Conservation (phyloP, 2,329 filamentous ascomycete genomes). For the Orbilia ellipsospora region DNA sequence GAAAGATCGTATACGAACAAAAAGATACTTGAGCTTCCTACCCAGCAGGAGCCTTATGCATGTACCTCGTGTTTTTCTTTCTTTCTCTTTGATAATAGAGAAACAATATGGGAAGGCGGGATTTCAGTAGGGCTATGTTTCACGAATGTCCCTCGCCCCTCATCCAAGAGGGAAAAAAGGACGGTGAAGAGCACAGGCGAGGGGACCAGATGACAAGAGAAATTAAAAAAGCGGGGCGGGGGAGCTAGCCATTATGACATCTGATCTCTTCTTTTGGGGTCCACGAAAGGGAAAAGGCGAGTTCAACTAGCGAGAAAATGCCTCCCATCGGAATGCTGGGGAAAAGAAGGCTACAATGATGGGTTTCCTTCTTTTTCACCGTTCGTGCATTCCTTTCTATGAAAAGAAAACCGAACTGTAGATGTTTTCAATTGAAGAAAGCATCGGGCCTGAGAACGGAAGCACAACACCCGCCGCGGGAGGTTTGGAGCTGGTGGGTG, state of each 20-base stretch:
- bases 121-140: slow-evolving; percentile 46
- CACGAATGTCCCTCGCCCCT: slow-evolving; percentile 41
- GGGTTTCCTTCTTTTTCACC: too few relatives aligned
- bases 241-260: slow-evolving; percentile 39
- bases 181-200: slow-evolving; percentile 11
- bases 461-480: slow-evolving; percentile 21
- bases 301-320: slow-evolving; percentile 18
- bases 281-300: slow-evolving; percentile 9
- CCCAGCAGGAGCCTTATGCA: slow-evolving; percentile 3
- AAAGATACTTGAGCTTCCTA: too few relatives aligned
- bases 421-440: slow-evolving; percentile 8
- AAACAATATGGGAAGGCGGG: slow-evolving; percentile 53
- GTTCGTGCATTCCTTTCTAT: background rate
- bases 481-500: slow-evolving; percentile 16
- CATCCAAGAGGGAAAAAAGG: slow-evolving; percentile 9
- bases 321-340: slow-evolving; percentile 24
- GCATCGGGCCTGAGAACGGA: slow-evolving; percentile 14
- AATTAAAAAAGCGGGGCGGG: slow-evolving; percentile 48
- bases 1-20: slow-evolving; percentile 10
- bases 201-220: slow-evolving; percentile 30
- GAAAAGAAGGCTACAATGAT: background rate
- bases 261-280: slow-evolving; percentile 30
- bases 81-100: background rate
- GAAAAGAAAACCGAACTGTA: slow-evolving; percentile 10
- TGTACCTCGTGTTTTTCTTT: background rate